phyloP scores from a whole-genome alignment of 352 stramenopile genomes.

The Phytopythium vexans region DNA sequence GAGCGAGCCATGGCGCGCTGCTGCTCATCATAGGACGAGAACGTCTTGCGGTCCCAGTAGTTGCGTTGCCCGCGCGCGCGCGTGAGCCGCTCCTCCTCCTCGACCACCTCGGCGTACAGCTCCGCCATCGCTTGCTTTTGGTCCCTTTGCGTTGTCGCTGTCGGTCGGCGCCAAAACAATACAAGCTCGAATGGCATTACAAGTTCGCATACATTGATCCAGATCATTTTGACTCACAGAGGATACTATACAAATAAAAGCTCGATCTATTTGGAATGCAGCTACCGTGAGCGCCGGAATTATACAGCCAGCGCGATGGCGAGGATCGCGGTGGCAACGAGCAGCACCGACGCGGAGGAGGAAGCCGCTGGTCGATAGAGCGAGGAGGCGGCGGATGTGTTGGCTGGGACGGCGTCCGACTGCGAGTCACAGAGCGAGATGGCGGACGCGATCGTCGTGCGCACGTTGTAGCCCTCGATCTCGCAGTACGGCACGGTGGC shows the following conservation, averaged over 20 bases:
- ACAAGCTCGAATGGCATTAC: too few relatives aligned
- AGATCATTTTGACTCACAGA: neutral
- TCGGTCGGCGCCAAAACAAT: neutral
- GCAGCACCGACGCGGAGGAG: neutral
- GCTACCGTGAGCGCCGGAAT: neutral
- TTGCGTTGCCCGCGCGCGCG: slow-evolving; percentile 68
- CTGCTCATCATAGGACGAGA: slow-evolving; percentile 90
- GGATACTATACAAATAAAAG: neutral
- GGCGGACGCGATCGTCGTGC: slow-evolving; percentile 18
- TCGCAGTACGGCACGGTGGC: slow-evolving; percentile 24
- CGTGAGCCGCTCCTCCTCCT: slow-evolving; percentile 67
- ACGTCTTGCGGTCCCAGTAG: slow-evolving; percentile 96
- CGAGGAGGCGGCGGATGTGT: slow-evolving; percentile 11
- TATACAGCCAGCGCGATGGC: neutral
- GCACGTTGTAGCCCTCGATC: slow-evolving; percentile 26
- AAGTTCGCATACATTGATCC: too few relatives aligned
- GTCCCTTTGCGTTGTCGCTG: slow-evolving; percentile 2
- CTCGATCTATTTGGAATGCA: neutral
- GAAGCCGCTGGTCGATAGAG: neutral
- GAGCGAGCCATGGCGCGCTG: slow-evolving; percentile 90
- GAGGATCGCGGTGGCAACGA: neutral
- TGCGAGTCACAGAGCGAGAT: slow-evolving; percentile 20
- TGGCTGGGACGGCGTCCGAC: slow-evolving; percentile 23
- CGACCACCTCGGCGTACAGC: slow-evolving; percentile 52
- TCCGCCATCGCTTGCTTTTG: slow-evolving; percentile 36